Evolutionary conservation across 805 yeast species (phyloP).

Genomic region (Candida argentea): DNA sequence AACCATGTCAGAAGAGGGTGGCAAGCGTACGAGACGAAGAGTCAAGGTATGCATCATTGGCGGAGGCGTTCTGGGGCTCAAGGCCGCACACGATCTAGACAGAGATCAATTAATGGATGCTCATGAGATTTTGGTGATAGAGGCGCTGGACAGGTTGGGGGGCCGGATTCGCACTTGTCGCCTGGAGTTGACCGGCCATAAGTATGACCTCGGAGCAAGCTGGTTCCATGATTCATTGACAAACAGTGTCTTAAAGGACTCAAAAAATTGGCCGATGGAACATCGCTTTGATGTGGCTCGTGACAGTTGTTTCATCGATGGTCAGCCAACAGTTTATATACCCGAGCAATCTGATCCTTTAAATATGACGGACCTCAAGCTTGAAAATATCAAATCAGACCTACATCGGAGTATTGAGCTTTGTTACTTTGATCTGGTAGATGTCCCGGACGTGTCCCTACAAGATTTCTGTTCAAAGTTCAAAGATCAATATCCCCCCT

Average conservation of each 20-base stretch:
- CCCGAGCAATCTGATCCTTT: conserved; percentile 20
- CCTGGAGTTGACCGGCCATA: conserved; percentile 9
- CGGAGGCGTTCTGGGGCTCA: conserved; percentile 16
- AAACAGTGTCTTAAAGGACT: conserved; percentile 34
- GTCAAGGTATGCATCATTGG: conserved; percentile 10
- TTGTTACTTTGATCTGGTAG: conserved; percentile 40
- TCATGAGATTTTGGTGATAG: conserved; percentile 11
- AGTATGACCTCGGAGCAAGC: conserved; percentile 77
- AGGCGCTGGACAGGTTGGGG: conserved; percentile 16
- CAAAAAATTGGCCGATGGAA: conserved; percentile 6
- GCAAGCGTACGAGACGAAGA: too few species aligned
- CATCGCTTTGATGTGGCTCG: conserved; percentile 8
- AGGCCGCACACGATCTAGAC: conserved; percentile 16
- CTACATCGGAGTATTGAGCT: conserved; percentile 50
- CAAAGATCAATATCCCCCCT: conserved; percentile 31
- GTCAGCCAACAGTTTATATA: conserved; percentile 16
- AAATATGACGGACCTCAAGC: conserved; percentile 17
- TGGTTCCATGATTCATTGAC: conserved; percentile 83
- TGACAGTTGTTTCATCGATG: conserved; percentile 42
- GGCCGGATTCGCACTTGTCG: conserved; percentile 14
- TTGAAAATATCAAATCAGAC: conserved; percentile 39
- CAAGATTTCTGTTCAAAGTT: conserved; percentile 39
- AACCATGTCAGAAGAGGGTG: not conserved
- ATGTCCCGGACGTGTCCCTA: conserved; percentile 41
- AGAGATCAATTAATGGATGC: conserved; percentile 7